These are phyloP conservation scores for Asterella californica DNA, from an alignment of 225 moss, liverwort and hornwort species.

Conservation along the genomic window DNA sequence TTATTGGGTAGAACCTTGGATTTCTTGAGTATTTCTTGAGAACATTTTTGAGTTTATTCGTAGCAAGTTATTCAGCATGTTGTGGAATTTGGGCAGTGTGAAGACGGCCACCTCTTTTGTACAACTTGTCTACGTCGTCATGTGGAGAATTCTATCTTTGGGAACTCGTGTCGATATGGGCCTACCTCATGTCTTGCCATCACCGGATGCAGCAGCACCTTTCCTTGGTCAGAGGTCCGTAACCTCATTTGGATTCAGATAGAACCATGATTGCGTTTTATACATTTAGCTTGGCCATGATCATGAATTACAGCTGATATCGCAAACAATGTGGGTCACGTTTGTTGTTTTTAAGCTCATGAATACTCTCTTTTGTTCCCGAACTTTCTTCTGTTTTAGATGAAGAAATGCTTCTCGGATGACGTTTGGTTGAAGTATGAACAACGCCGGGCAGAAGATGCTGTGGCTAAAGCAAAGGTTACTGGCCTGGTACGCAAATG, in stretches of 20 bases:
- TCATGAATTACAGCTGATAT: not conserved
- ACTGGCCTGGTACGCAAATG: constrained; percentile 45
- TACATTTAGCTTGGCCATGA: no score
- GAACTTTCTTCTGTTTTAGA: constrained; percentile 21
- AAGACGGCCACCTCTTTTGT: constrained; percentile 80
- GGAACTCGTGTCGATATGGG: constrained; percentile 44
- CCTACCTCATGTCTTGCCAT: constrained; percentile 56
- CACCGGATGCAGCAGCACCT: constrained; percentile 51
- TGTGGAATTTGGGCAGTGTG: constrained; percentile 42
- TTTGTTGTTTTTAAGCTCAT: no score
- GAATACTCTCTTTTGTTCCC: not conserved
- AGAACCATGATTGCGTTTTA: no score
- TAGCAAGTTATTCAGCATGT: not conserved
- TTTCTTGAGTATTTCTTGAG: no score
- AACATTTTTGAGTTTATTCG: not conserved
- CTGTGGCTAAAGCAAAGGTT: constrained; percentile 62
- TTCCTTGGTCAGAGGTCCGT: constrained; percentile 67
- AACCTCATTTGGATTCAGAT: no score
- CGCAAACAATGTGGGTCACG: not conserved
- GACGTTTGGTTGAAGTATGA: constrained; percentile 65
- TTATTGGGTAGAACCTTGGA: no score
- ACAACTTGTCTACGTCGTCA: constrained; percentile 56
- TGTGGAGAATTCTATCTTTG: constrained; percentile 70
- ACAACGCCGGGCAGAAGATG: constrained; percentile 74
- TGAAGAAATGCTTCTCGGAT: constrained; percentile 61